Conservation (phyloP, 2,329 filamentous ascomycete genomes). For the Botrytis squamosa region DNA sequence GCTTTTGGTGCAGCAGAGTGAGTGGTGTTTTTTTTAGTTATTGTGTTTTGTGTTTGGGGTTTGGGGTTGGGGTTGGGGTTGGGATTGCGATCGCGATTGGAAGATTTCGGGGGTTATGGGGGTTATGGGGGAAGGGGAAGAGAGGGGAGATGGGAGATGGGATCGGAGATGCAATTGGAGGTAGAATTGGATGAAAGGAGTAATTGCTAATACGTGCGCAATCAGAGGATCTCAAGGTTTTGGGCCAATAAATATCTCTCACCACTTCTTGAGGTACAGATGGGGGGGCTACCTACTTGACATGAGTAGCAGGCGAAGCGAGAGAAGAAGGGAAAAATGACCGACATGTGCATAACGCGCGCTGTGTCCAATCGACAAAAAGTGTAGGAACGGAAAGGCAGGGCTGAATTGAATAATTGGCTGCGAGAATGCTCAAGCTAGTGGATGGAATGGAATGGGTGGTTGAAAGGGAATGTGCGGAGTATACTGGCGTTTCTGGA, state of each 20-base stretch:
- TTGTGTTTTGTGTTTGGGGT: background rate
- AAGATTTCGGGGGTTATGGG: too few relatives aligned
- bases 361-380: background rate
- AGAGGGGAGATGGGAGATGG: background rate
- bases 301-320: background rate
- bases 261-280: background rate
- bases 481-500: slow-evolving; percentile 21
- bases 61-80: background rate
- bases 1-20: slow-evolving; percentile 77
- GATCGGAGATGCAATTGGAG: background rate
- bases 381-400: background rate
- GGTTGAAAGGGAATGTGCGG: slow-evolving; percentile 17
- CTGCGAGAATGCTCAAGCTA: background rate
- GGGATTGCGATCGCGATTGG: background rate
- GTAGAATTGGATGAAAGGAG: background rate
- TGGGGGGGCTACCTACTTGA: background rate
- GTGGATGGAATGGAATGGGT: background rate
- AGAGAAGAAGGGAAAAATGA: background rate
- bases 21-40: slow-evolving; percentile 27
- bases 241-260: slow-evolving; percentile 41
- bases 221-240: slow-evolving; percentile 45
- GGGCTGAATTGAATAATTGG: background rate
- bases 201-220: slow-evolving; percentile 24
- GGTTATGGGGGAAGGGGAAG: background rate
- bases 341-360: background rate